These are phyloP conservation scores for Micractinium conductrix DNA, from an alignment of 139 green algal species.

Conservation along the genomic window DNA sequence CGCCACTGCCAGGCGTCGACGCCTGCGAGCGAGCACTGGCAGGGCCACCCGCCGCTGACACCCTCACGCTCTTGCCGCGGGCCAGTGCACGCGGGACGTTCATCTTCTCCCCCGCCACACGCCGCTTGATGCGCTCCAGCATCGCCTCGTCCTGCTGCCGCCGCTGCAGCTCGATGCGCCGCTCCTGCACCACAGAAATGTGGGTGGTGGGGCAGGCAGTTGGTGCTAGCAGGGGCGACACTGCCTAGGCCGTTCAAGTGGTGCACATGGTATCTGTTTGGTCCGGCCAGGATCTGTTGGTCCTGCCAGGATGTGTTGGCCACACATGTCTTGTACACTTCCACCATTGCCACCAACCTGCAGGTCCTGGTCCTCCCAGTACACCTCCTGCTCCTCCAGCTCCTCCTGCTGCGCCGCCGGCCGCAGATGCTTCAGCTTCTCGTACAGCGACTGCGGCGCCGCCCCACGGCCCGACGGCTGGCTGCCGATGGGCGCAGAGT, in stretches of 20 bases:
- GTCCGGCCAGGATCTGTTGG: too few species aligned
- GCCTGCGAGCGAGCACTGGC: conserved; percentile 18
- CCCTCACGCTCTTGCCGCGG: neutral
- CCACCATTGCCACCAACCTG: neutral
- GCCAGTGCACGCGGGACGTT: neutral
- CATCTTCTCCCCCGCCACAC: conserved; percentile 36
- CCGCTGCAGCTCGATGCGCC: conserved; percentile 41
- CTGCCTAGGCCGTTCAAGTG: too few species aligned
- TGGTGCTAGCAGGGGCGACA: too few species aligned
- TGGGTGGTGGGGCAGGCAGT: neutral
- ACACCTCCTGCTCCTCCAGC: neutral
- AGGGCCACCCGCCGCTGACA: neutral
- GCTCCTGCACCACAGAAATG: neutral
- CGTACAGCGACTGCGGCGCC: conserved; percentile 2
- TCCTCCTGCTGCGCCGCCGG: neutral
- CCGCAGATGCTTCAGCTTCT: conserved; percentile 6
- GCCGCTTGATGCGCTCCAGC: conserved; percentile 50
- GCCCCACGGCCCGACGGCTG: neutral
- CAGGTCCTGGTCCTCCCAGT: conserved; percentile 31
- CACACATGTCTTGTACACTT: too few species aligned
- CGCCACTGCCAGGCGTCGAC: neutral
- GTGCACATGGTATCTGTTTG: too few species aligned
- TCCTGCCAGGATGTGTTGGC: too few species aligned
- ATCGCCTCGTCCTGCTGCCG: conserved; percentile 46
- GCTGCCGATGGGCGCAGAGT: neutral